Evolutionary conservation across 1,139 yeast species (phyloP).

Genomic region (Scheffersomyces illinoinensis): DNA sequence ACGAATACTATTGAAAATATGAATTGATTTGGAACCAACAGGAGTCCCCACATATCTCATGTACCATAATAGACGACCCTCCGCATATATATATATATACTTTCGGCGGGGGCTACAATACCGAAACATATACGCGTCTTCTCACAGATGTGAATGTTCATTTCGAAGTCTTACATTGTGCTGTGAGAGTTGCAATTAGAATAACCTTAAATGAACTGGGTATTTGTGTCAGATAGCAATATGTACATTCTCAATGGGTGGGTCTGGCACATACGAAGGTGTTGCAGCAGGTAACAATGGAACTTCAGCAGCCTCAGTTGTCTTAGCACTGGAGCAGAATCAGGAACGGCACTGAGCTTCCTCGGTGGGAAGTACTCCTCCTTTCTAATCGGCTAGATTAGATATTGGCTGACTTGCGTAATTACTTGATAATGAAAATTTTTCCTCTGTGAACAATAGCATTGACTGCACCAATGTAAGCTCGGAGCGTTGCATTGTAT

Average conservation of each 20-base stretch:
- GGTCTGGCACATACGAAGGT: not conserved
- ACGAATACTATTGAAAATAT: not conserved
- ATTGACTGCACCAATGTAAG: not conserved
- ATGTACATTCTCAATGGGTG: not conserved
- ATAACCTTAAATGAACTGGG: not conserved
- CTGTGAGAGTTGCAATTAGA: not conserved
- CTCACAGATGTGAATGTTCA: not conserved
- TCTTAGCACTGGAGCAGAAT: not conserved
- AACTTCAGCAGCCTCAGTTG: not conserved
- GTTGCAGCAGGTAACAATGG: not conserved
- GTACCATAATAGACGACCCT: not conserved
- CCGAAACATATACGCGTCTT: not conserved
- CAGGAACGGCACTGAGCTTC: not conserved
- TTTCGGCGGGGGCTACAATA: not conserved
- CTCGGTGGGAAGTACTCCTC: not conserved
- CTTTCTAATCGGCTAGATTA: not conserved
- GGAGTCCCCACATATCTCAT: not conserved
- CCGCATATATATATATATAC: not conserved
- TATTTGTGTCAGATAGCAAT: not conserved
- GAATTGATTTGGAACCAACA: not conserved
- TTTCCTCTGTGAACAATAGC: not conserved
- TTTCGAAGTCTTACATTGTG: not conserved
- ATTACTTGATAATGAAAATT: not conserved
- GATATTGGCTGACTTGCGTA: not conserved
- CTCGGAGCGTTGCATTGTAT: not conserved